Evolutionary conservation across 441 rosid species (phyloP).

Genomic region (Erodium texanum): DNA sequence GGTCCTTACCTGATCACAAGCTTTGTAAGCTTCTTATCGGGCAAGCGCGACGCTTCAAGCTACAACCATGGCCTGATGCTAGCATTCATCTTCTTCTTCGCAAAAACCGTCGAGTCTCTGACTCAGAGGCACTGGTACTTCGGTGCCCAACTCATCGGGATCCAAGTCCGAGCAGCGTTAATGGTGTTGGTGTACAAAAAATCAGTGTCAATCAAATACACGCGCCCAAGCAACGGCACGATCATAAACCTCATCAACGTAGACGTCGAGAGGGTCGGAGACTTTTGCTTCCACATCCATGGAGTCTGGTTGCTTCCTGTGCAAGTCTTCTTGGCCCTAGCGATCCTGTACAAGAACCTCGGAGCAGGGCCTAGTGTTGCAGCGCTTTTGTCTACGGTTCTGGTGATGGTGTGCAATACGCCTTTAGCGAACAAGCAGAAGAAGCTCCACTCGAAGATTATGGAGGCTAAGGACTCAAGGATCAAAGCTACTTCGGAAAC

Average conservation of each 20-base stretch:
- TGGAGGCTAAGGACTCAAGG: conserved; percentile 65
- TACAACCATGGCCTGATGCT: conserved; percentile 38
- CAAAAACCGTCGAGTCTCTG: conserved; percentile 55
- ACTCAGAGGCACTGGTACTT: conserved; percentile 65
- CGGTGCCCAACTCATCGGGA: conserved; percentile 39
- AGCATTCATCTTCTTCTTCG: conserved; percentile 45
- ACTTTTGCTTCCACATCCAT: conserved; percentile 52
- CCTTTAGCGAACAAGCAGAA: conserved; percentile 54
- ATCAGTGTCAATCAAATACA: conserved; percentile 35
- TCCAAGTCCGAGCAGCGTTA: conserved; percentile 39
- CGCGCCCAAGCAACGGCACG: conserved; percentile 36
- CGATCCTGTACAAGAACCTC: conserved; percentile 43
- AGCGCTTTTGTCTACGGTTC: conserved; percentile 40
- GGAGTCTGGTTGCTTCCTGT: conserved; percentile 65
- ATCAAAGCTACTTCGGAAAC: conserved; percentile 62
- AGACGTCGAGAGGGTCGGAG: conserved; percentile 63
- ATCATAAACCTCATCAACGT: conserved; percentile 52
- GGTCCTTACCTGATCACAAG: conserved; percentile 56
- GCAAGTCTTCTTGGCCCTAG: conserved; percentile 49
- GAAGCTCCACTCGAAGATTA: conserved; percentile 41
- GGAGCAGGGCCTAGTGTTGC: conserved; percentile 52
- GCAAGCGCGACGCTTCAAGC: conserved; percentile 30
- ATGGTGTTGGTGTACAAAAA: conserved; percentile 47
- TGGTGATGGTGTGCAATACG: conserved; percentile 55
- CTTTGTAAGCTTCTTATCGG: conserved; percentile 49